Conservation (phyloP, 208 protist genomes). For the Acanthamoeba lenticulata region DNA sequence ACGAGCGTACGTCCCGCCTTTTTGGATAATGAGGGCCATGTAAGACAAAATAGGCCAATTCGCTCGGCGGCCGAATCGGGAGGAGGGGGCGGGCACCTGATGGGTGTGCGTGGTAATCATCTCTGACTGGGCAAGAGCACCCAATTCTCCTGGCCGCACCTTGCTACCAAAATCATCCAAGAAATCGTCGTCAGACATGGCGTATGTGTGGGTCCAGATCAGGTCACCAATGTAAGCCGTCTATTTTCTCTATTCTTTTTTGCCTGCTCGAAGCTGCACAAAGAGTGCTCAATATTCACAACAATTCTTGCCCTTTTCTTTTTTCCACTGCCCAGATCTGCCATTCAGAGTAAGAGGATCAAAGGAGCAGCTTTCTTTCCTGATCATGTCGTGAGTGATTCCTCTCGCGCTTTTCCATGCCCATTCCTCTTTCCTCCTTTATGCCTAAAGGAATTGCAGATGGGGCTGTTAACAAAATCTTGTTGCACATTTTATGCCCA, state of each 20-base stretch:
- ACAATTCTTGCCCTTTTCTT: background rate
- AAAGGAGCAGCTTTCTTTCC: no score
- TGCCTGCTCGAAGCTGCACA: background rate
- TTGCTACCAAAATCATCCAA: background rate
- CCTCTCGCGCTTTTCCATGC: no score
- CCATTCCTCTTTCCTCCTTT: no score
- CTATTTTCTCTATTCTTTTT: background rate
- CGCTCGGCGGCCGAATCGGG: background rate
- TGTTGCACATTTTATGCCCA: no score
- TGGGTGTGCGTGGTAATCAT: constrained; percentile 58
- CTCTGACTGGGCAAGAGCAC: background rate
- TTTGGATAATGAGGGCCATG: background rate
- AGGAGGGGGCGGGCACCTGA: background rate
- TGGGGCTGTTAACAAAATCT: no score
- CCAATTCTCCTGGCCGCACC: background rate
- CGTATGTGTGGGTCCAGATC: background rate
- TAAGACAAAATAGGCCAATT: background rate
- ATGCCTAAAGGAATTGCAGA: no score
- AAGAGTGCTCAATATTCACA: background rate
- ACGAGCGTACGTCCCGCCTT: background rate
- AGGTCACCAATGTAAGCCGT: background rate
- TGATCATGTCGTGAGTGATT: no score
- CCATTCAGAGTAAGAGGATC: no score
- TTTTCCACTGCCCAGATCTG: background rate
- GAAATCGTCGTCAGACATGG: background rate